Conservation (phyloP, 2,329 filamentous ascomycete species). For the Diaporthe vaccinii region DNA sequence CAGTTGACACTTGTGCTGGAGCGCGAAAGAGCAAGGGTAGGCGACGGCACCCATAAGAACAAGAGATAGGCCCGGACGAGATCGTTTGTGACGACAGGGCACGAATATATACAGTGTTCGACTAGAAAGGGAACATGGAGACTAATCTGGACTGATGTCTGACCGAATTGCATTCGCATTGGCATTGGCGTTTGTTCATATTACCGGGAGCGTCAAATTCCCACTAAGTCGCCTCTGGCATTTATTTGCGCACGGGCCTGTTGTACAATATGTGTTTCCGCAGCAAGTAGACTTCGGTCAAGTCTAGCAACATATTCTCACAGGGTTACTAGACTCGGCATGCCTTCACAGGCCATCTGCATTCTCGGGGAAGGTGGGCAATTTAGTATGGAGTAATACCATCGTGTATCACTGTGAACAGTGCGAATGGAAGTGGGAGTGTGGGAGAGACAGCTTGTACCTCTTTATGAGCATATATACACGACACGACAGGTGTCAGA, state of each 20-base stretch:
- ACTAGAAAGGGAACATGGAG: background rate
- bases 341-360: slow-evolving; percentile 11
- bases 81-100: background rate
- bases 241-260: background rate
- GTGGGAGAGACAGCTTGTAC: background rate
- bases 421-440: background rate
- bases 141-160: background rate
- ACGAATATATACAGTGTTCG: background rate
- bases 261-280: background rate
- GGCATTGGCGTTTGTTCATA: slow-evolving; percentile 9
- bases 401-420: background rate
- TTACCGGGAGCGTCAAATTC: background rate
- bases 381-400: background rate
- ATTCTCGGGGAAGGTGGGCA: background rate
- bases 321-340: slow-evolving; percentile 6
- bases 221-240: background rate
- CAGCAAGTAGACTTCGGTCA: background rate
- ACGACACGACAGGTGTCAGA: background rate
- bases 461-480: background rate
- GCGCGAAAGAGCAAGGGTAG: slow-evolving; percentile 59
- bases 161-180: slow-evolving; percentile 2
- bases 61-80: background rate
- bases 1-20: slow-evolving; percentile 71
- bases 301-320: background rate
- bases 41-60: slow-evolving; percentile 40